These are phyloP conservation scores for Haberlea rhodopensis DNA, from an alignment of 257 asterid species.

Conservation along the genomic window DNA sequence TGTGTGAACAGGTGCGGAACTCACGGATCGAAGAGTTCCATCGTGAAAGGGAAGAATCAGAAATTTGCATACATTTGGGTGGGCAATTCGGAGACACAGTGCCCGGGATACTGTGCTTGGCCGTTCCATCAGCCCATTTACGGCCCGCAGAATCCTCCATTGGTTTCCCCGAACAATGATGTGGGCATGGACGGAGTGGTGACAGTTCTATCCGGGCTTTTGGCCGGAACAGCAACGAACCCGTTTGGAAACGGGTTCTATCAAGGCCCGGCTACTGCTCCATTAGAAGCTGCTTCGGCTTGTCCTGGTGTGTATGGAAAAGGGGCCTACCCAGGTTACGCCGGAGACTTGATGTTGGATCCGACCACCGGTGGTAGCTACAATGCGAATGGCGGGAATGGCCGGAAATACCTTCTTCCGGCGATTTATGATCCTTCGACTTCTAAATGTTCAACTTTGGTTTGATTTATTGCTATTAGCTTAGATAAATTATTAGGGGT, in stretches of 20 bases:
- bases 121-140: constrained; percentile 49
- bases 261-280: constrained; percentile 45
- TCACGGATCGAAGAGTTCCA: constrained; percentile 34
- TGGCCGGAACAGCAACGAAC: constrained; percentile 48
- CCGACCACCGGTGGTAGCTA: constrained; percentile 42
- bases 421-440: constrained; percentile 17
- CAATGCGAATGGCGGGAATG: constrained; percentile 40
- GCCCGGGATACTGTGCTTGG: constrained; percentile 46
- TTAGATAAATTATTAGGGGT: too few relatives aligned
- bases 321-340: constrained; percentile 50
- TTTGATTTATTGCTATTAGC: background rate
- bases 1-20: constrained; percentile 39
- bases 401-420: constrained; percentile 41
- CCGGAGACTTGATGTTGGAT: constrained; percentile 44
- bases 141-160: constrained; percentile 47
- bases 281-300: constrained; percentile 48
- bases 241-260: constrained; percentile 49
- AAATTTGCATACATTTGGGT: constrained; percentile 45
- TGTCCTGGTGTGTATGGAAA: constrained; percentile 49
- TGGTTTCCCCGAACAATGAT: constrained; percentile 46
- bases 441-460: constrained; percentile 5
- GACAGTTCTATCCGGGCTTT: constrained; percentile 41
- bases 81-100: constrained; percentile 37
- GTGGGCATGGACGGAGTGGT: constrained; percentile 49
- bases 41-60: constrained; percentile 25